Percentiles rank a stretch among this genome's conserved stretches.
phyloP scores from a whole-genome alignment of 495 filamentous ascomycete genomes.

The Tuber indicum region DNA sequence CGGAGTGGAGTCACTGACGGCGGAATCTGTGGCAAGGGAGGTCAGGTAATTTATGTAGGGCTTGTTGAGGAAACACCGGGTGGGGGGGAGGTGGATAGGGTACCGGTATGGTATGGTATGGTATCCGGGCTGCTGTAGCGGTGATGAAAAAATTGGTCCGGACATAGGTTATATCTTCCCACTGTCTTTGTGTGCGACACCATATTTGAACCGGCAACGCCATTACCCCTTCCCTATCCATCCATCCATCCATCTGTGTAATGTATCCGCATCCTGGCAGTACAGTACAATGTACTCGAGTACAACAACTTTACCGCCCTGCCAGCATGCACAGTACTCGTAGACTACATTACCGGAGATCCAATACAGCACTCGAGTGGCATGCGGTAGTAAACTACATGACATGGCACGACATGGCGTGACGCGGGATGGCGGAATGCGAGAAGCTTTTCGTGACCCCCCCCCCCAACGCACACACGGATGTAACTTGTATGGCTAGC shows the following conservation, averaged over 20 bases:
- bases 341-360: background rate
- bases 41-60: constrained; percentile 1
- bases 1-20: background rate
- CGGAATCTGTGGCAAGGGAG: background rate
- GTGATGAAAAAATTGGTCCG: background rate
- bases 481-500: background rate
- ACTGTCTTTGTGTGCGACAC: background rate
- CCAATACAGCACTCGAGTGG: background rate
- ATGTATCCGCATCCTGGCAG: background rate
- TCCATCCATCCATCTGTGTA: background rate
- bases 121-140: background rate
- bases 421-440: background rate
- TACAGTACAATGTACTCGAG: too few relatives aligned
- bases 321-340: background rate
- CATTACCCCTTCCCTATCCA: background rate
- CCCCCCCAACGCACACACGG: background rate
- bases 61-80: background rate
- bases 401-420: background rate
- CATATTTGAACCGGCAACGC: background rate
- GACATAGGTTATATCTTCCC: background rate
- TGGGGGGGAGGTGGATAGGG: background rate
- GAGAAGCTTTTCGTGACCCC: background rate
- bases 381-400: background rate
- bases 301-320: background rate
- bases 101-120: background rate